Evolutionary conservation across 2,329 filamentous ascomycete species (phyloP).

Genomic region (Pezicula neosporulosa): DNA sequence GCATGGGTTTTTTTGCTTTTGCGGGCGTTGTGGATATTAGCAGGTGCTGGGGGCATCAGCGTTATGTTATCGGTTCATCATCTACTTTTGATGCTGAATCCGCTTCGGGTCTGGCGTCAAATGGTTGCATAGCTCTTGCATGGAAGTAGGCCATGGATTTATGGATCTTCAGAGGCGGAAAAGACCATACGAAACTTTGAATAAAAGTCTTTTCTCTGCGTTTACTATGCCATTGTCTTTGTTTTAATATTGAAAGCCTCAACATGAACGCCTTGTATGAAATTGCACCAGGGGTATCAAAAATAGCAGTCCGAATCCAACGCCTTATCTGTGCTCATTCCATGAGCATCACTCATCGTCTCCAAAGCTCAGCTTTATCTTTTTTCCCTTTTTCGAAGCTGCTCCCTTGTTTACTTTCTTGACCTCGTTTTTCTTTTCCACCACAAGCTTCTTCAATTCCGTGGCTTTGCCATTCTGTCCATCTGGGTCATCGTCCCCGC

Average conservation of each 20-base stretch:
- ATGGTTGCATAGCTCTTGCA: too few species aligned
- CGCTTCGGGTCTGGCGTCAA: background rate
- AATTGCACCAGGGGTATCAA: slow-evolving; percentile 4
- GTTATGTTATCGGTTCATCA: too few species aligned
- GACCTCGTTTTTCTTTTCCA: background rate
- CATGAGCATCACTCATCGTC: slow-evolving; percentile 45
- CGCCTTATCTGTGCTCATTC: background rate
- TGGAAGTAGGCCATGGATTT: too few species aligned
- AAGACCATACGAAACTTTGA: too few species aligned
- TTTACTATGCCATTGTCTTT: too few species aligned
- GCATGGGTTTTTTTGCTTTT: too few species aligned
- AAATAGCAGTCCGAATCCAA: background rate
- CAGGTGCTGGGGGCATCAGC: too few species aligned
- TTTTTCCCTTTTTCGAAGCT: slow-evolving; percentile 41
- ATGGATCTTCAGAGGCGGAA: too few species aligned
- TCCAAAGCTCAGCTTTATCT: slow-evolving; percentile 66
- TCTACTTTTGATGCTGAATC: too few species aligned
- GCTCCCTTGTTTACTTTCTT: background rate
- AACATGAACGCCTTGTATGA: background rate
- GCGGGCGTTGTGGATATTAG: background rate
- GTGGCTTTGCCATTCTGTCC: slow-evolving; percentile 8
- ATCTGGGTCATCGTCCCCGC: slow-evolving; percentile 25
- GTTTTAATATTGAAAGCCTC: too few species aligned
- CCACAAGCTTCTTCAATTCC: background rate
- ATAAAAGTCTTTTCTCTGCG: too few species aligned